Conservation (phyloP, 2,329 filamentous ascomycete genomes). For the Verticillium dahliae region DNA sequence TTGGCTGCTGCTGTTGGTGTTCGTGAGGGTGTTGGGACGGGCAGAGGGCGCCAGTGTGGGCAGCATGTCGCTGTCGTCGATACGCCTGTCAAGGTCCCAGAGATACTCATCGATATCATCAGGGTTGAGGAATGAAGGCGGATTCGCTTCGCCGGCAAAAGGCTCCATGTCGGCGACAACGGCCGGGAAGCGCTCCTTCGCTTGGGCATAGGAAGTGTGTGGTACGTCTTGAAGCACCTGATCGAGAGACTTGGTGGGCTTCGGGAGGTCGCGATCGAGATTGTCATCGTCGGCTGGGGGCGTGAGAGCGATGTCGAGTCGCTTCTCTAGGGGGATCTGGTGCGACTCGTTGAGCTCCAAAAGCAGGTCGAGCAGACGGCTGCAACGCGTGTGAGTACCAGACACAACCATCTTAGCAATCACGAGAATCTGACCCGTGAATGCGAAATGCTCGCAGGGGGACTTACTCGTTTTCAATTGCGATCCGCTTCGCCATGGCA, state of each 20-base stretch:
- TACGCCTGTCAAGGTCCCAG: conserved; percentile 50
- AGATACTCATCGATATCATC: conserved; percentile 72
- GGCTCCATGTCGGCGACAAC: conserved; percentile 42
- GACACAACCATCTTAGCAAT: too few species aligned
- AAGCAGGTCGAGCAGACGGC: conserved; percentile 81
- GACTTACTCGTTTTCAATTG: conserved; percentile 85
- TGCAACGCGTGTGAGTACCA: conserved; percentile 26
- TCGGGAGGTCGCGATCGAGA: conserved; percentile 26
- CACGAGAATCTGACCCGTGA: too few species aligned
- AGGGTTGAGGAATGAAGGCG: conserved; percentile 60
- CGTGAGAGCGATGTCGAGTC: conserved; percentile 61
- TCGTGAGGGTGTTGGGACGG: conserved; percentile 23
- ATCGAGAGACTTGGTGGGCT: conserved; percentile 40
- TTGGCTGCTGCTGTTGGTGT: conserved; percentile 30
- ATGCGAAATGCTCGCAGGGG: background rate
- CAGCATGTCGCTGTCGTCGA: conserved; percentile 37
- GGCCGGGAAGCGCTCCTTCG: conserved; percentile 58
- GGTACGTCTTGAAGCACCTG: conserved; percentile 46
- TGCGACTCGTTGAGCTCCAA: conserved; percentile 82
- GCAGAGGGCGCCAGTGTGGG: conserved; percentile 46
- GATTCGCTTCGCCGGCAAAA: conserved; percentile 45
- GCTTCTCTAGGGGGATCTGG: conserved; percentile 68
- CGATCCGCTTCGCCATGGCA: conserved; percentile 73
- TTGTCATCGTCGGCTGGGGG: conserved; percentile 32
- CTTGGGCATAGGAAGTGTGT: conserved; percentile 43